A percentile compares a stretch with the other conserved stretches of the same genome.
Conservation (phyloP, 148 eudicot genomes). For the Vaccinium macrocarpon region DNA sequence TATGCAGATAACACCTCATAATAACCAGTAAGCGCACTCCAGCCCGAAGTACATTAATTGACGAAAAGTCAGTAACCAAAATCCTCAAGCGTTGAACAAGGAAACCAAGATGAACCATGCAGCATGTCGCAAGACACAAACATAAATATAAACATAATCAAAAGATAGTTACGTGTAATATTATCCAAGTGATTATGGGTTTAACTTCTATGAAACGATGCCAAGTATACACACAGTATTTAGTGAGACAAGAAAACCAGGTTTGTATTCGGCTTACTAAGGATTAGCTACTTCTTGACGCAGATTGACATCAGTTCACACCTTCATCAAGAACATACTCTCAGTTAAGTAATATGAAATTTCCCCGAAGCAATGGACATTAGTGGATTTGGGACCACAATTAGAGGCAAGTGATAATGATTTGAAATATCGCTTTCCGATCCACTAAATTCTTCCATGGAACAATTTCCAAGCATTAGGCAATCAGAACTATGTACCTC, state of each 20-base stretch:
- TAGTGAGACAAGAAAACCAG: not conserved
- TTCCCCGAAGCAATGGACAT: not conserved
- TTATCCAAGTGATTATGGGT: not conserved
- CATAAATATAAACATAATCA: not conserved
- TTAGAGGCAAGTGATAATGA: not conserved
- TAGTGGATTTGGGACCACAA: not conserved
- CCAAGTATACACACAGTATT: not conserved
- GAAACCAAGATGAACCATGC: not conserved
- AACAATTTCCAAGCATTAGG: not conserved
- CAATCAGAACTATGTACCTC: constrained; percentile 51
- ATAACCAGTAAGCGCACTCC: not conserved
- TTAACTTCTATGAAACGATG: not conserved
- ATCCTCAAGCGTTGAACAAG: not conserved
- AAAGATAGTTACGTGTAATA: not conserved
- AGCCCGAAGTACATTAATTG: not conserved
- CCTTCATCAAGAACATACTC: not conserved
- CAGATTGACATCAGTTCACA: constrained; percentile 2
- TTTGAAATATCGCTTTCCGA: not conserved
- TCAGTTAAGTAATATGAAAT: not conserved
- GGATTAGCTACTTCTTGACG: not conserved
- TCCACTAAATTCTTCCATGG: not conserved
- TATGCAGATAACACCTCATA: not conserved
- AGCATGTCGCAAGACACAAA: not conserved
- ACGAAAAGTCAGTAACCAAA: not conserved
- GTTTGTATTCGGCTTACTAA: not conserved